Percentiles rank a stretch among this genome's conserved stretches.
These are phyloP conservation scores for Fraxinus angustifolia DNA, from an alignment of 305 asterid genomes.

Conservation along the genomic window DNA sequence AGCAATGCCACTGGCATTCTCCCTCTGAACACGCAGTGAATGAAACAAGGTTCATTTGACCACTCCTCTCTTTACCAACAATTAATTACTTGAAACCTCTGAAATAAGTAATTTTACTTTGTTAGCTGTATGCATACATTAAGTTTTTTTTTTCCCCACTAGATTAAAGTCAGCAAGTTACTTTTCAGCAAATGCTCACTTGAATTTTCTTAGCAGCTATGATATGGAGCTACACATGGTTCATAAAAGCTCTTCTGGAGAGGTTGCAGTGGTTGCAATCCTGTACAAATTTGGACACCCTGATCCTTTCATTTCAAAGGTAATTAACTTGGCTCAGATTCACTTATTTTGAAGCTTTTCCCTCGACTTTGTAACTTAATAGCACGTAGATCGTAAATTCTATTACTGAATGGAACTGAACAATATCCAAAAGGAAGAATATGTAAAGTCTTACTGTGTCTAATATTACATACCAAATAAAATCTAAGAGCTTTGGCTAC, in stretches of 20 bases:
- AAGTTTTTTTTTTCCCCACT: neutral
- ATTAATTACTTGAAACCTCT: neutral
- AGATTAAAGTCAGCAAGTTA: neutral
- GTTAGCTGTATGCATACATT: neutral
- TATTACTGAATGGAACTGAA: neutral
- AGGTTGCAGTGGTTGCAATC: constrained; percentile 46
- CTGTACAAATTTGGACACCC: constrained; percentile 47
- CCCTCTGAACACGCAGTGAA: constrained; percentile 71
- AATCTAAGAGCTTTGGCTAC: neutral
- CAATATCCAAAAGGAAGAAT: neutral
- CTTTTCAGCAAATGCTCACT: neutral
- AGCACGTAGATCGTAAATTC: neutral
- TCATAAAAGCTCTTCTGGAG: constrained; percentile 37
- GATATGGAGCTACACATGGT: constrained; percentile 65
- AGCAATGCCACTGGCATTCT: constrained; percentile 70
- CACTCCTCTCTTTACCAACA: neutral
- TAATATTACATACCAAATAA: neutral
- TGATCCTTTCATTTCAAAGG: constrained; percentile 47
- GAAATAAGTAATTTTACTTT: neutral
- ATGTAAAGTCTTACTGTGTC: neutral
- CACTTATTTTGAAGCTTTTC: neutral
- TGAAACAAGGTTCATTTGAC: constrained; percentile 37
- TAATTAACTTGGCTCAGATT: constrained; percentile 8
- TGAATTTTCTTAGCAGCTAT: constrained; percentile 29
- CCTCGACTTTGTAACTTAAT: neutral